A percentile compares a stretch with the other conserved stretches of the same genome.
Evolutionary conservation across 2,329 filamentous ascomycete species (phyloP).

Genomic region (Ascochyta koolunga): DNA sequence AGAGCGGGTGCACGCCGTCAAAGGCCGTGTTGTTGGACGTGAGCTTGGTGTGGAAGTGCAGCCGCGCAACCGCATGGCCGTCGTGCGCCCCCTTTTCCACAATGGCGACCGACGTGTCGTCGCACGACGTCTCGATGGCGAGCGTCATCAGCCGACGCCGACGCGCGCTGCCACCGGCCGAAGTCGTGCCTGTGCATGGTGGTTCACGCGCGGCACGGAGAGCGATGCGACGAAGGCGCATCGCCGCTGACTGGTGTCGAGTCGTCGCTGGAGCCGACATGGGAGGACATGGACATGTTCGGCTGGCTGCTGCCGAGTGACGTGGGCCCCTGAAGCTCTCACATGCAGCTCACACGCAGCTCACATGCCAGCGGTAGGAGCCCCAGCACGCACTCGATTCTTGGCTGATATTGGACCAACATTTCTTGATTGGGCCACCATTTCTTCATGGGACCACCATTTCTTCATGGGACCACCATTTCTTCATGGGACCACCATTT

Average conservation of each 20-base stretch:
- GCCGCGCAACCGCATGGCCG: slow-evolving; percentile 52
- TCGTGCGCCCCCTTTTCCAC: slow-evolving; percentile 61
- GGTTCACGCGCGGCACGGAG: slow-evolving; percentile 11
- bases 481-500: no score
- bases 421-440: no score
- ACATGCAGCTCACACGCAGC: no score
- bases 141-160: slow-evolving; percentile 55
- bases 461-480: no score
- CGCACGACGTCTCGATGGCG: slow-evolving; percentile 85
- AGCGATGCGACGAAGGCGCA: slow-evolving; percentile 25
- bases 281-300: no score
- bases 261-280: no score
- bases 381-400: neutral
- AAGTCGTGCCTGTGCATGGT: slow-evolving; percentile 2
- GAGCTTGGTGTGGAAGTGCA: slow-evolving; percentile 81
- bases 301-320: neutral
- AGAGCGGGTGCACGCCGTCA: slow-evolving; percentile 79
- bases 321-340: neutral
- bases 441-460: no score
- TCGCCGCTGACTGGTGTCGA: slow-evolving; percentile 12
- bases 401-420: no score
- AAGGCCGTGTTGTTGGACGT: slow-evolving; percentile 79
- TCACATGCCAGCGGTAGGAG: slow-evolving; percentile 5
- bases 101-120: slow-evolving; percentile 90
- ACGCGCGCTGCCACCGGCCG: neutral